These are phyloP conservation scores for Penicillium paradoxum DNA, from an alignment of 495 filamentous ascomycete genomes.

Conservation along the genomic window DNA sequence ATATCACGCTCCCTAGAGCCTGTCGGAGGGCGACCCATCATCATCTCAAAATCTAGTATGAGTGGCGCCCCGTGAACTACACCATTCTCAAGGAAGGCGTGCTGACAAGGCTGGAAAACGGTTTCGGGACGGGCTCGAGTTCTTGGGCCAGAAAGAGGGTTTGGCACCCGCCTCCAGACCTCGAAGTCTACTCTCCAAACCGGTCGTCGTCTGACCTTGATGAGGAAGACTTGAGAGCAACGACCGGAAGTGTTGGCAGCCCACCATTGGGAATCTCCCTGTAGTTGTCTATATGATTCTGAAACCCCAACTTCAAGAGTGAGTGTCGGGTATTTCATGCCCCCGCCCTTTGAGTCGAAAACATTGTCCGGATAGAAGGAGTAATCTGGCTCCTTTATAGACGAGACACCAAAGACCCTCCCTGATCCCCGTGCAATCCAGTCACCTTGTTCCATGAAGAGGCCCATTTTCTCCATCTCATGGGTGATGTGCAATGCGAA, in stretches of 20 bases:
- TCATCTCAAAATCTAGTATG: too few relatives aligned
- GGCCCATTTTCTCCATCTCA: not conserved
- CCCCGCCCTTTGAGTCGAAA: not conserved
- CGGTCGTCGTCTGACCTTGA: not conserved
- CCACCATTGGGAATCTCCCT: not conserved
- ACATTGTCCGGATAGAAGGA: not conserved
- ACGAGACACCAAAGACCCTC: not conserved
- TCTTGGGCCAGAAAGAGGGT: too few relatives aligned
- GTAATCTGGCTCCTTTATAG: not conserved
- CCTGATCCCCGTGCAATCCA: not conserved
- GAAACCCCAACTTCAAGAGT: not conserved
- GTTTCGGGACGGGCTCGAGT: not conserved
- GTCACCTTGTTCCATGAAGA: not conserved
- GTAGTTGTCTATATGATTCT: not conserved
- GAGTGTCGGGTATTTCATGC: not conserved
- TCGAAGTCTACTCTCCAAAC: not conserved
- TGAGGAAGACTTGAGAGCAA: not conserved
- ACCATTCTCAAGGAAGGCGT: not conserved
- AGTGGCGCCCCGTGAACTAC: not conserved
- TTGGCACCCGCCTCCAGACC: not conserved
- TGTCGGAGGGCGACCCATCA: too few relatives aligned
- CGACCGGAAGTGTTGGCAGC: not conserved
- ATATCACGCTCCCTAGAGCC: too few relatives aligned
- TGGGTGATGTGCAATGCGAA: not conserved
- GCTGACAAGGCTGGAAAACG: not conserved